Percentiles rank a stretch among this genome's conserved stretches.
These are phyloP conservation scores for Canavalia gladiata DNA, from an alignment of 306 rosid genomes.

Conservation along the genomic window DNA sequence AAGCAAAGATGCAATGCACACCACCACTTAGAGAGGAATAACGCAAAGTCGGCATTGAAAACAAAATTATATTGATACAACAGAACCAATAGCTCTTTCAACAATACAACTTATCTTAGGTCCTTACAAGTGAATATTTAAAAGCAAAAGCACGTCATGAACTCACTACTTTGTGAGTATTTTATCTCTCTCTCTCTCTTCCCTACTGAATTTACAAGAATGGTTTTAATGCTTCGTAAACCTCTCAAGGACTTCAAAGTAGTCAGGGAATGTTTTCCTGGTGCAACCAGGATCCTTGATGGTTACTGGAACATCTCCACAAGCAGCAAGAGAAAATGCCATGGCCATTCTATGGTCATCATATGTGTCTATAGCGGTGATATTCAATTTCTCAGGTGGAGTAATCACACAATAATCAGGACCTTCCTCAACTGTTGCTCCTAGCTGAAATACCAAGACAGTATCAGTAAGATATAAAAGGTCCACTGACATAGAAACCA, in stretches of 20 bases:
- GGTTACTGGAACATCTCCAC: constrained; percentile 92
- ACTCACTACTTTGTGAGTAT: constrained; percentile 52
- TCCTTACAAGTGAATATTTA: constrained; percentile 23
- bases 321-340: constrained; percentile 99
- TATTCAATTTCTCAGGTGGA: constrained; percentile 86
- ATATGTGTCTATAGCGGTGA: constrained; percentile 88
- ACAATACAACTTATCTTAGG: constrained; percentile 34
- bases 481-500: constrained; percentile 27
- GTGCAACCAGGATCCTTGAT: constrained; percentile 99
- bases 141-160: constrained; percentile 46
- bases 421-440: constrained; percentile 98
- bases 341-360: constrained; percentile 99
- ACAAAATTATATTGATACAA: constrained; percentile 47
- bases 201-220: constrained; percentile 44
- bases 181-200: constrained; percentile 22
- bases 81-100: constrained; percentile 45
- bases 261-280: constrained; percentile 94
- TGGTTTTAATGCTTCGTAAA: constrained; percentile 73
- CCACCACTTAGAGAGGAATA: neutral
- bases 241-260: constrained; percentile 87
- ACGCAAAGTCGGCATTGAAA: neutral
- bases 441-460: constrained; percentile 68
- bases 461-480: neutral
- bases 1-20: neutral
- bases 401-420: constrained; percentile 95